Evolutionary conservation across 23 red algal genomes (phyloP).

Genomic region (Chondrus crispus): DNA sequence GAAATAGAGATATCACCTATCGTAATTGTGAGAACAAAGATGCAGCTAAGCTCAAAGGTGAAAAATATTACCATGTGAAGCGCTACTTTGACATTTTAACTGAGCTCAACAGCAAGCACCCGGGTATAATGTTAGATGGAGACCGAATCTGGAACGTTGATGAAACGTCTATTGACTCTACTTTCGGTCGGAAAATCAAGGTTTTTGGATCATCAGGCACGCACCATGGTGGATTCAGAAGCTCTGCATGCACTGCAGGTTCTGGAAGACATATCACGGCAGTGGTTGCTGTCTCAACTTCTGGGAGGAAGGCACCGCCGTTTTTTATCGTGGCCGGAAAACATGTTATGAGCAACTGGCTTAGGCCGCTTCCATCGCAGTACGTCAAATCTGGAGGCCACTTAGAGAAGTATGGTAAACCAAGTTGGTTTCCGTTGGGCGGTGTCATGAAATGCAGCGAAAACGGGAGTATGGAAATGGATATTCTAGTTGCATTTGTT

Average conservation of each 20-base stretch:
- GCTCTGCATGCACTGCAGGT: too few species aligned
- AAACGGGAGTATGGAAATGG: slow-evolving; percentile 21
- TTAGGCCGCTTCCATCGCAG: too few species aligned
- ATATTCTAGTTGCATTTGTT: too few species aligned
- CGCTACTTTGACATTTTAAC: neutral
- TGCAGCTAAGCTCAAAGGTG: neutral
- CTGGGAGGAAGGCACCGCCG: neutral
- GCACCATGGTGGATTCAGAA: neutral
- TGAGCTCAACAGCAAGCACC: neutral
- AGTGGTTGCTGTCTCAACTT: neutral
- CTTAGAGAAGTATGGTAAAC: neutral
- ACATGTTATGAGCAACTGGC: too few species aligned
- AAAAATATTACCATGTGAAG: neutral
- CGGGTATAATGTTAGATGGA: neutral
- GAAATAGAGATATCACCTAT: neutral
- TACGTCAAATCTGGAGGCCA: too few species aligned
- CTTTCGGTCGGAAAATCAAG: neutral
- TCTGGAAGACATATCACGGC: neutral
- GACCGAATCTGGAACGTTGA: neutral
- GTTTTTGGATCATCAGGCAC: neutral
- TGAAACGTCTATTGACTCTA: neutral
- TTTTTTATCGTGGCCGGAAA: neutral
- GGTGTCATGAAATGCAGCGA: neutral
- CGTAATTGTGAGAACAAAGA: neutral
- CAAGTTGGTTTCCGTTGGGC: neutral